Evolutionary conservation across 805 yeast species (phyloP).

Genomic region (Hanseniaspora lindneri): DNA sequence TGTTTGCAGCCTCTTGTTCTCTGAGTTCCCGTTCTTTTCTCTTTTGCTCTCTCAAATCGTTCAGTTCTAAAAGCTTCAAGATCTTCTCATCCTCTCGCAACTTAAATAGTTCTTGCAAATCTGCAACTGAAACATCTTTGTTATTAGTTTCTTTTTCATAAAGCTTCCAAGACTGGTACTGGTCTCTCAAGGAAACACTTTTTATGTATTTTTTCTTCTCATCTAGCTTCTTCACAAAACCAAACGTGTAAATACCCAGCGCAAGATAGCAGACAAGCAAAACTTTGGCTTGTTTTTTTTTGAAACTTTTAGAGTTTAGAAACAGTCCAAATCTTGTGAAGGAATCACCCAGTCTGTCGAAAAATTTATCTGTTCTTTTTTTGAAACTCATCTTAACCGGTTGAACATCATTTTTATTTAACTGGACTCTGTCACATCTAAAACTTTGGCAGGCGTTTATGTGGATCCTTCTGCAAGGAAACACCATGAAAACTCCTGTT

Average conservation of each 20-base stretch:
- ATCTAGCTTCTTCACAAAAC: neutral
- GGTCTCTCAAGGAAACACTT: slow-evolving; percentile 3
- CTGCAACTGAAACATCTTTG: slow-evolving; percentile 2
- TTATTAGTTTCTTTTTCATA: slow-evolving; percentile 6
- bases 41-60: neutral
- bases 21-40: neutral
- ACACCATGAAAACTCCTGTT: no score
- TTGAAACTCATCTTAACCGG: neutral
- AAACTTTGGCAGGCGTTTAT: neutral
- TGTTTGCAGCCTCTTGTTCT: neutral
- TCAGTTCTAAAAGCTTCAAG: slow-evolving; percentile 3
- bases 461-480: neutral
- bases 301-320: slow-evolving; percentile 6
- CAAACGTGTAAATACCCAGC: neutral
- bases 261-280: neutral
- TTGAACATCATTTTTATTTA: neutral
- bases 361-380: neutral
- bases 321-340: slow-evolving; percentile 2
- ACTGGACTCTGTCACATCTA: neutral
- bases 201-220: neutral
- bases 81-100: slow-evolving; percentile 2
- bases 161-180: slow-evolving; percentile 10
- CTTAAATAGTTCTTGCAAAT: neutral
- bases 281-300: slow-evolving; percentile 3
- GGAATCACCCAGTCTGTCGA: neutral